Percentiles rank a stretch among this genome's conserved stretches.
Conservation (phyloP, 108 stramenopile genomes). For the Pseudonitzschia multiseries region DNA sequence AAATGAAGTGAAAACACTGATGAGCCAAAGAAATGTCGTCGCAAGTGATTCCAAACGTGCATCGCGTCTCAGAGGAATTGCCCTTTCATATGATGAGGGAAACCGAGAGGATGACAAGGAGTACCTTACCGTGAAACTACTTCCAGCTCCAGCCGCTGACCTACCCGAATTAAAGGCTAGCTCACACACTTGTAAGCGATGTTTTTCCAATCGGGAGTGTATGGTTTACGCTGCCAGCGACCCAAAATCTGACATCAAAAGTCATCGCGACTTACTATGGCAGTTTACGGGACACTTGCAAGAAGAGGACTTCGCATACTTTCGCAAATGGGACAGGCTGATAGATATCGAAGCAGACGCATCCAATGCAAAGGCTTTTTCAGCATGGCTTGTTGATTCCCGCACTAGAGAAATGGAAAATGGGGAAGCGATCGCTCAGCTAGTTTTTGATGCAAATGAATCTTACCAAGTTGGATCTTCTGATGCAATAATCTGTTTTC, state of each 20-base stretch:
- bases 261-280: slow-evolving; percentile 53
- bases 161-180: slow-evolving; percentile 57
- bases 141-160: slow-evolving; percentile 28
- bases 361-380: slow-evolving; percentile 23
- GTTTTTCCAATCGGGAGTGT: slow-evolving; percentile 79
- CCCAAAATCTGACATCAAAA: slow-evolving; percentile 9
- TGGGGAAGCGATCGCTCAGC: slow-evolving; percentile 64
- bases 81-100: slow-evolving; percentile 51
- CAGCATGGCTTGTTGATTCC: slow-evolving; percentile 70
- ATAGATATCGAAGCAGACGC: slow-evolving; percentile 83
- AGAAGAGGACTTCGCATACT: slow-evolving; percentile 67
- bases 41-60: slow-evolving; percentile 55
- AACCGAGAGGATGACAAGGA: slow-evolving; percentile 18
- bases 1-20: slow-evolving; percentile 65
- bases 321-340: slow-evolving; percentile 83
- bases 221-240: slow-evolving; percentile 83
- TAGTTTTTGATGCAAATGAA: slow-evolving; percentile 44
- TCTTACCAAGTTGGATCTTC: slow-evolving; percentile 23
- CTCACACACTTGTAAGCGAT: slow-evolving; percentile 59
- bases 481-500: slow-evolving; percentile 37
- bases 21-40: slow-evolving; percentile 76
- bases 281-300: slow-evolving; percentile 73
- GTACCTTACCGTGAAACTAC: slow-evolving; percentile 8
- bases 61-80: slow-evolving; percentile 65
- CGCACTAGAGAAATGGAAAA: slow-evolving; percentile 51